Evolutionary conservation across 352 stramenopile genomes (phyloP).

Genomic region (Phytophthora parvispora): DNA sequence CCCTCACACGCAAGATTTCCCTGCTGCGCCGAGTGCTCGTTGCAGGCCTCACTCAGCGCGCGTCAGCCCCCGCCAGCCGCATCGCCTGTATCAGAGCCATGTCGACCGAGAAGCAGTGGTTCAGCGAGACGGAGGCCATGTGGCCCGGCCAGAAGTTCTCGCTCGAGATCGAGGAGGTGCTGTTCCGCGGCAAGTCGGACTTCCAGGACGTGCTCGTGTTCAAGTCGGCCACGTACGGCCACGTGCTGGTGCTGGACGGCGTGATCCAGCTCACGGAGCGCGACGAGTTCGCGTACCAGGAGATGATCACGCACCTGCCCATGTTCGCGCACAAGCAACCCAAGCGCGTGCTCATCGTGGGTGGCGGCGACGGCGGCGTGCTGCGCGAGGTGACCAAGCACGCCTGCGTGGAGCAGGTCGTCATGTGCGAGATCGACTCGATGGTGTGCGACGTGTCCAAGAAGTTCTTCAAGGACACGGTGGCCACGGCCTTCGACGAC

Average conservation of each 20-base stretch:
- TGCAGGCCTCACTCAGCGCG: slow-evolving; percentile 11
- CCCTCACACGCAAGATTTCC: slow-evolving; percentile 30
- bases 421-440: slow-evolving; percentile 99
- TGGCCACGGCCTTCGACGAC: slow-evolving; percentile 97
- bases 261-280: slow-evolving; percentile 99
- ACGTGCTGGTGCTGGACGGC: slow-evolving; percentile 99
- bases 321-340: slow-evolving; percentile 97
- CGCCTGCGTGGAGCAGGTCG: slow-evolving; percentile 95
- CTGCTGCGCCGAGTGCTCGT: slow-evolving; percentile 18
- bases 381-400: slow-evolving; percentile 97
- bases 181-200: slow-evolving; percentile 98
- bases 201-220: slow-evolving; percentile 99
- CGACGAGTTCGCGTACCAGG: slow-evolving; percentile 99
- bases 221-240: slow-evolving; percentile 97
- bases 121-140: slow-evolving; percentile 96
- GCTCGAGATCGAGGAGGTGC: slow-evolving; percentile 94
- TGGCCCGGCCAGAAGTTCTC: slow-evolving; percentile 96
- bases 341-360: slow-evolving; percentile 98
- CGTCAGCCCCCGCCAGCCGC: neutral
- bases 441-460: slow-evolving; percentile 98
- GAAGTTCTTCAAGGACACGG: slow-evolving; percentile 91
- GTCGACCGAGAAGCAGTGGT: slow-evolving; percentile 87
- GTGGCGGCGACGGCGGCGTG: slow-evolving; percentile 98
- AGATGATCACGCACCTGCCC: slow-evolving; percentile 99
- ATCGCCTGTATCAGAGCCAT: too few relatives aligned